Evolutionary conservation across 768 basidiomycete species (phyloP).

Genomic region (Pholiota molesta): DNA sequence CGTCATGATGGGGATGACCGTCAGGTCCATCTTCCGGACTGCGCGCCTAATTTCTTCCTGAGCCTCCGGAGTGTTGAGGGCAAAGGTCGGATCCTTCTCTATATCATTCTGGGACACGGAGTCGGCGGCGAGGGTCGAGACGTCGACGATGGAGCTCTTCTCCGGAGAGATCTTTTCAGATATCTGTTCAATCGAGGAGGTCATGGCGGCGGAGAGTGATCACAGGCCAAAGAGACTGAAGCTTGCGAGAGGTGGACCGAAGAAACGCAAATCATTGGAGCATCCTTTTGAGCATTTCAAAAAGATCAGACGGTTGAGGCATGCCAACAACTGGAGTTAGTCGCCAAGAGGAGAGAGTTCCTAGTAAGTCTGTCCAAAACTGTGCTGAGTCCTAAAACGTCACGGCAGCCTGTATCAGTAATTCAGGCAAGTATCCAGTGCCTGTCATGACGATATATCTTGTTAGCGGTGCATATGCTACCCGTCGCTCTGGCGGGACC

Average conservation of each 20-base stretch:
- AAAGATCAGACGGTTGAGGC: not conserved
- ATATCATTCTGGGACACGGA: not conserved
- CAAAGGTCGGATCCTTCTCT: not conserved
- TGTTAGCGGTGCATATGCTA: constrained; percentile 2
- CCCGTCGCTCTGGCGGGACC: constrained; percentile 2
- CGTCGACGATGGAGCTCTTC: constrained; percentile 2
- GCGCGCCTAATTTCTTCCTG: constrained; percentile 12
- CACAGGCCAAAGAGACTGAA: constrained; percentile 1
- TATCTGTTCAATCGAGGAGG: not conserved
- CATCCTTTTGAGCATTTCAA: constrained; percentile 2
- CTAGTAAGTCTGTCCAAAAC: constrained; percentile 2
- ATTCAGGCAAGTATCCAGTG: not conserved
- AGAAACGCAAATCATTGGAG: not conserved
- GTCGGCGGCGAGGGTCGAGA: not conserved
- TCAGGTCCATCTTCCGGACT: constrained; percentile 28
- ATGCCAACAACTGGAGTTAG: not conserved
- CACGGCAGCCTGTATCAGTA: not conserved
- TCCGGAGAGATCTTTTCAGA: constrained; percentile 1
- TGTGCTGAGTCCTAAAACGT: not conserved
- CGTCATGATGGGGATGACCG: constrained; percentile 35
- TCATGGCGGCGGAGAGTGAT: not conserved
- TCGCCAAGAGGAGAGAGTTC: not conserved
- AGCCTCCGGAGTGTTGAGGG: not conserved
- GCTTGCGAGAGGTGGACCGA: constrained; percentile 2
- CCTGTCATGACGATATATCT: not conserved